Base-by-base conservation (phyloP, 495 filamentous ascomycete genomes). In the Glonium stellatum region DNA sequence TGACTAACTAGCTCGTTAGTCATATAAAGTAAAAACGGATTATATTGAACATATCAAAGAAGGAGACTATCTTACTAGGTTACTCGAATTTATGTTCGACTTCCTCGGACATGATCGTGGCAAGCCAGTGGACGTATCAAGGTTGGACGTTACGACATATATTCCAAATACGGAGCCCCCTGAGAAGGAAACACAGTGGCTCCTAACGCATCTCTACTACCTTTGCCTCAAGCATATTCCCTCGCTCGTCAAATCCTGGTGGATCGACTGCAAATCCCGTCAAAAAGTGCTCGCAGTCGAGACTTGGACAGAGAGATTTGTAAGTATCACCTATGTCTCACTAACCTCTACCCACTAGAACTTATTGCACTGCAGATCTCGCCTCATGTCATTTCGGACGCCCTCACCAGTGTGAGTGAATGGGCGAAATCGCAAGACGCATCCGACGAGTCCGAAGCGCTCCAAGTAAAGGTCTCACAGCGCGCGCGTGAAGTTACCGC, bases 161-260 rank as follows among this genome's bases (percentile, higher is more conserved):
- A 78, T 82, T 52, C 77, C 81, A 0, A 84, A 87, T 51, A 10
- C 58, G 1, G 61, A 64, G 47, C 75, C 72, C 10, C 73, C 80
- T 2, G 84, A 89, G 60, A 81, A 79, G 53, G 85, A 89, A 63
- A 85, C 85, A 58, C 80, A 91, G 62, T 91, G 86, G 87, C 80
- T 97, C 9, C 77, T 95, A 1, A 80, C 89, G 12, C 89, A 97
- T 68, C 73, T 97, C 10, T 96, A 89, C 76, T 97, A 89, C 69
- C 82, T 90, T 6, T 81, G 80, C 31, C 79, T 97, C 44, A 86
- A 79, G 59, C 81, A 90, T 67, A 74, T 88, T 11, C 89, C 90
- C 9, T 82, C 80, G n/a, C 77, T 89, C 23, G 86, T 87, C 56
- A 95, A 90, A 72, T 72, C 76, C n/a, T 97, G 93, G 91, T 93